A percentile compares a stretch with the other conserved stretches of the same genome.
Conservation (phyloP, 306 rosid species). For the Argentina anserina region DNA sequence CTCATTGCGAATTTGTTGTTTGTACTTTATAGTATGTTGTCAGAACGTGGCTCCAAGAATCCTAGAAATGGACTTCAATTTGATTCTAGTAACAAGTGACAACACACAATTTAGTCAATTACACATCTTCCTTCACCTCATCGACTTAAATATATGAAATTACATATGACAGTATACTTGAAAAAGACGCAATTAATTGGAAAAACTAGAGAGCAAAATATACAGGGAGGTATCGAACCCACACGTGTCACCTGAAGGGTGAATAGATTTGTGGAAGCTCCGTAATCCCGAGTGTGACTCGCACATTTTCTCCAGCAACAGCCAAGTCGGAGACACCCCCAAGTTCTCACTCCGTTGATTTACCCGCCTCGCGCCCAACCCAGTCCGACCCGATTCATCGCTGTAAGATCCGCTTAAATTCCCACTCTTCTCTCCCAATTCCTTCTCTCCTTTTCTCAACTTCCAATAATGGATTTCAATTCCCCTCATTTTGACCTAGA, state of each 20-base stretch:
- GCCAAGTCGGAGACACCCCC: constrained; percentile 25
- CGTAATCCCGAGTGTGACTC: constrained; percentile 27
- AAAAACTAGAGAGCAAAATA: no score
- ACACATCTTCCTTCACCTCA: no score
- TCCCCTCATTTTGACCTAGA: constrained; percentile 1
- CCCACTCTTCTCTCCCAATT: not conserved
- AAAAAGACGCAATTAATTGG: no score
- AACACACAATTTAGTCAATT: no score
- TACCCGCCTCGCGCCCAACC: not conserved
- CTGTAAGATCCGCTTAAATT: constrained; percentile 26
- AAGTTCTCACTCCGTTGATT: constrained; percentile 23
- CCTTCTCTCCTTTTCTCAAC: not conserved
- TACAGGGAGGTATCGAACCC: not conserved
- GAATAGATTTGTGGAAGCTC: constrained; percentile 25
- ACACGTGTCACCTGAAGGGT: constrained; percentile 35
- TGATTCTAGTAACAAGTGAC: no score
- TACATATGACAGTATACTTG: no score
- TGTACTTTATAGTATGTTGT: no score
- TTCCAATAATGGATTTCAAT: not conserved
- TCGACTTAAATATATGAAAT: no score
- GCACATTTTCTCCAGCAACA: constrained; percentile 17
- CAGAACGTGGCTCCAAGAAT: no score
- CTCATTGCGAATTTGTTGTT: no score
- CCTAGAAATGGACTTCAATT: no score
- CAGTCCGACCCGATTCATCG: constrained; percentile 21